Conservation (phyloP, 2,329 filamentous ascomycete species). For the Xylariaceae sp. region DNA sequence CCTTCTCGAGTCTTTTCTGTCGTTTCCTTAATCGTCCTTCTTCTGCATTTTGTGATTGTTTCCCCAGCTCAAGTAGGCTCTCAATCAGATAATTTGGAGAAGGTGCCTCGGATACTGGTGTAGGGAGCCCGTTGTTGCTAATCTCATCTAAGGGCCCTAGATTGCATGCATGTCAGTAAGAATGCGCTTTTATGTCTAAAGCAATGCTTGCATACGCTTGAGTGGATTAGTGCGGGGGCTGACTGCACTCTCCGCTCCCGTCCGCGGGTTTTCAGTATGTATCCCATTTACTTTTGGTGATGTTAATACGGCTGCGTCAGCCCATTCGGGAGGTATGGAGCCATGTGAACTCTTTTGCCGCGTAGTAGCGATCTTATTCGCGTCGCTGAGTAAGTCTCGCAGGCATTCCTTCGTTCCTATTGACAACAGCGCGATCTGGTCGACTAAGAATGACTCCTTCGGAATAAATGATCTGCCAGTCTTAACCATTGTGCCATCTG, state of each 20-base stretch:
- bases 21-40: slow-evolving; percentile 73
- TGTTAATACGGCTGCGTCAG: slow-evolving; percentile 67
- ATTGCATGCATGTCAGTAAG: slow-evolving; percentile 47
- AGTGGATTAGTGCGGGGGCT: slow-evolving; percentile 60
- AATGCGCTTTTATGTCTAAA: slow-evolving; percentile 20
- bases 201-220: slow-evolving; percentile 60
- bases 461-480: slow-evolving; percentile 74
- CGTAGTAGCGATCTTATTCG: slow-evolving; percentile 70
- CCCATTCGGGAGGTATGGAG: slow-evolving; percentile 76
- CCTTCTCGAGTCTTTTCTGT: slow-evolving; percentile 60
- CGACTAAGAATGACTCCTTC: slow-evolving; percentile 75
- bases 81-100: slow-evolving; percentile 56
- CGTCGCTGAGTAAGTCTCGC: slow-evolving; percentile 77
- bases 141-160: slow-evolving; percentile 46
- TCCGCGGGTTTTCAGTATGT: slow-evolving; percentile 37
- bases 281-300: slow-evolving; percentile 40
- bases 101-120: slow-evolving; percentile 54
- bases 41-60: slow-evolving; percentile 73
- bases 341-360: slow-evolving; percentile 83
- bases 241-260: slow-evolving; percentile 50
- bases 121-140: slow-evolving; percentile 49
- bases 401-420: slow-evolving; percentile 82
- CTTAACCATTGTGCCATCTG: slow-evolving; percentile 65
- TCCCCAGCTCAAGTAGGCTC: slow-evolving; percentile 66
- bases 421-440: slow-evolving; percentile 82